Base-by-base conservation (phyloP, 208 protist species). In the Angomonas desouzai region DNA sequence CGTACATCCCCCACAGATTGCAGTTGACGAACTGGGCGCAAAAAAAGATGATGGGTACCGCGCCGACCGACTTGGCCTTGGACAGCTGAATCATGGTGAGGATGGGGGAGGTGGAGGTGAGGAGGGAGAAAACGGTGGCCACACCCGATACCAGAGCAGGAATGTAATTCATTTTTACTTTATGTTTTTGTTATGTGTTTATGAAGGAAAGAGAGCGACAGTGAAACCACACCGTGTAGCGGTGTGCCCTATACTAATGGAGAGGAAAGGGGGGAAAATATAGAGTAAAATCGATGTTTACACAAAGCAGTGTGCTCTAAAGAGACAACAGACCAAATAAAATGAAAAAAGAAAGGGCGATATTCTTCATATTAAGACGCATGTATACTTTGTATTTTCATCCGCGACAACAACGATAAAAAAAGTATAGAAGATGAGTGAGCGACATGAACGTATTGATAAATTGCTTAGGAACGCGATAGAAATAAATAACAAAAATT, bases 31-130 rank as follows among this genome's bases (percentile, higher is more conserved):
- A 74, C 67, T 83, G 78, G 18, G 82, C 82, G 34, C 72, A 80
- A 51, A 89, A 89, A 48, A 81, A 89, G 10, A 72, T 85, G 58
- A 82, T 79, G n/a, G 75, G 82, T 69, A 81, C 75, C 36, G 77
- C 61, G 23, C 82, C 78, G 18, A 85, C 55, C 33, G 74, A 75
- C 2, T 67, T 58, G 11, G 61, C 68, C 53, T 60, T 59, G 33
- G 68, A 64, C 66, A 85, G 77, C 28, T 69, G 77, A 18, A 62
- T 63, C 55, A 81, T 75, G 0, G 82, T 83, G 32, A 89, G 56
- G 40, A 85, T 36, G 0, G 81, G 77, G 30, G 81, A 76, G 22
- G 66, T 59, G 18, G 82, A 55, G 72, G 84, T 81, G 58, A 66
- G 73, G 53, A 85, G 55, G 28, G 77, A 74, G 27, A 73, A 75